A percentile compares a stretch with the other conserved stretches of the same genome.
phyloP scores from a whole-genome alignment of 1,284 basidiomycete genomes.

The Trichosporon asahii region DNA sequence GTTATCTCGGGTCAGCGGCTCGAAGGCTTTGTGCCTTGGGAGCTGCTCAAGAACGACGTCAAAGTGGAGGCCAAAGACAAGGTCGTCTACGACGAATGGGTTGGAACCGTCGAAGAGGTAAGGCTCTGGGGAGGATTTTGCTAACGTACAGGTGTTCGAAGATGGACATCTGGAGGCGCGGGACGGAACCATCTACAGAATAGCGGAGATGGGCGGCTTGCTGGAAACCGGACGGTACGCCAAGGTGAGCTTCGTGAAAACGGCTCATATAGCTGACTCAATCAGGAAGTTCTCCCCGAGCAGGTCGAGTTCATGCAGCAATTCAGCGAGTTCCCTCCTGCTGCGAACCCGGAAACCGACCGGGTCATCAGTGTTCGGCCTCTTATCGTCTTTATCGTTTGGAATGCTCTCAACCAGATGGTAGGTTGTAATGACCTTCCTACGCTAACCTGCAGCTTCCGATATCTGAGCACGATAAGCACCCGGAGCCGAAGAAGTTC shows the following conservation, averaged over 20 bases:
- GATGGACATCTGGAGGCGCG: conserved; percentile 64
- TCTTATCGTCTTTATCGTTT: conserved; percentile 73
- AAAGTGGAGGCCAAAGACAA: conserved; percentile 66
- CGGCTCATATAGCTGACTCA: conserved; percentile 6
- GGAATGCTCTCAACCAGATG: conserved; percentile 84
- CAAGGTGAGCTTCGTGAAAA: conserved; percentile 16
- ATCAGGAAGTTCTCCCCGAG: conserved; percentile 29
- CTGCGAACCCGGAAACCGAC: conserved; percentile 31
- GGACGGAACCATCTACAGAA: conserved; percentile 61
- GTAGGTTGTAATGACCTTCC: conserved; percentile 53
- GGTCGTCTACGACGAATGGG: conserved; percentile 78
- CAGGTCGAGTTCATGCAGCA: conserved; percentile 39
- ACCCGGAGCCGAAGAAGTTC: conserved; percentile 67
- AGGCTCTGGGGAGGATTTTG: conserved; percentile 14
- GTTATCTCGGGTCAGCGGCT: conserved; percentile 65
- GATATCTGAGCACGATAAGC: conserved; percentile 57
- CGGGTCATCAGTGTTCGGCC: conserved; percentile 64
- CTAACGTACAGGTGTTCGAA: conserved; percentile 67
- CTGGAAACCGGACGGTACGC: conserved; percentile 36
- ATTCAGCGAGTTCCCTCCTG: conserved; percentile 26
- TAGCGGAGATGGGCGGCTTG: conserved; percentile 62
- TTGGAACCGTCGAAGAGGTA: conserved; percentile 65
- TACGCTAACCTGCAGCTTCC: conserved; percentile 57
- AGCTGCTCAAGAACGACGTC: conserved; percentile 60
- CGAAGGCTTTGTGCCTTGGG: conserved; percentile 62